Conservation (phyloP, 805 yeast species). For the Ogataea angusta region DNA sequence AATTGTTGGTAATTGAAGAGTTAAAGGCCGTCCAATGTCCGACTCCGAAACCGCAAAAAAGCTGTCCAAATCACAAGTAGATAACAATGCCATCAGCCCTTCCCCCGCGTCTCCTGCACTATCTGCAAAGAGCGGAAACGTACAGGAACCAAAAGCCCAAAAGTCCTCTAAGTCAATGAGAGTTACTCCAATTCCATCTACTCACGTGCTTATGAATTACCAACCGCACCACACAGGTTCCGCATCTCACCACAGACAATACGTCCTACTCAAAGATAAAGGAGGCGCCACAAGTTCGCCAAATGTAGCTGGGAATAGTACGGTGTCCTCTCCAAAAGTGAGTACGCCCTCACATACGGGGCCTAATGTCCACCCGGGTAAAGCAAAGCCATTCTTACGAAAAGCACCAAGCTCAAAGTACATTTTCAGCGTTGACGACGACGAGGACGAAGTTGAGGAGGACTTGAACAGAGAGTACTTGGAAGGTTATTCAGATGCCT, state of each 20-base stretch:
- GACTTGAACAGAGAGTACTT: slow-evolving; percentile 57
- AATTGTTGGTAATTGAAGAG: not conserved
- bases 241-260: slow-evolving; percentile 32
- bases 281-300: slow-evolving; percentile 2
- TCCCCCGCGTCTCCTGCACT: slow-evolving; percentile 10
- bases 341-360: slow-evolving; percentile 12
- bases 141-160: slow-evolving; percentile 14
- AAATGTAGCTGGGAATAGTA: slow-evolving; percentile 2
- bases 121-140: slow-evolving; percentile 9
- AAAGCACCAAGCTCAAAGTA: slow-evolving; percentile 32
- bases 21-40: slow-evolving; percentile 5
- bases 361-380: slow-evolving; percentile 8
- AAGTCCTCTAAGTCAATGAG: slow-evolving; percentile 14
- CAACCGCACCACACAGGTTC: slow-evolving; percentile 18
- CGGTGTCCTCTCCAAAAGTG: slow-evolving; percentile 16
- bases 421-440: slow-evolving; percentile 80
- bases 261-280: slow-evolving; percentile 30
- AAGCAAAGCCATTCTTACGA: slow-evolving; percentile 24
- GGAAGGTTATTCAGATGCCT: slow-evolving; percentile 73
- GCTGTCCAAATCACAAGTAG: not conserved
- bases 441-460: slow-evolving; percentile 65
- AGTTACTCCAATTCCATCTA: slow-evolving; percentile 25
- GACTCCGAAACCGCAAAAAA: slow-evolving; percentile 10
- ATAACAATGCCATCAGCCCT: slow-evolving; percentile 2
- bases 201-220: slow-evolving; percentile 15